phyloP scores from a whole-genome alignment of 2,329 filamentous ascomycete genomes.

The Aschersonia sp. region DNA sequence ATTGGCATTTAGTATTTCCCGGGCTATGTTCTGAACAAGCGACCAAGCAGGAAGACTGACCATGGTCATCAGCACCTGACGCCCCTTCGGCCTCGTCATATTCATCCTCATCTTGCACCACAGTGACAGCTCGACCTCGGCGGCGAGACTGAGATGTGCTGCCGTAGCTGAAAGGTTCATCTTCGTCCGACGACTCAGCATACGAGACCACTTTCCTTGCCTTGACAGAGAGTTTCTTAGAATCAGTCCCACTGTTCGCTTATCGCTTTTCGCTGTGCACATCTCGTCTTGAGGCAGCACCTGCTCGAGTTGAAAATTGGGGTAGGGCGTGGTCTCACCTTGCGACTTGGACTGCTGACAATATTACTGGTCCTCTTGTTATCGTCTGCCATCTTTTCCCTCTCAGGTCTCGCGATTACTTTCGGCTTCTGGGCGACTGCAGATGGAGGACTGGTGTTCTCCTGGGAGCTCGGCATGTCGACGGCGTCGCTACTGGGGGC shows the following conservation, averaged over 20 bases:
- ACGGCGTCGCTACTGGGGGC: constrained; percentile 67
- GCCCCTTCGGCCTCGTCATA: constrained; percentile 54
- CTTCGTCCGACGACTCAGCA: constrained; percentile 70
- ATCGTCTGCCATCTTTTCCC: constrained; percentile 13
- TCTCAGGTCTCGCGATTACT: constrained; percentile 13
- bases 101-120: constrained; percentile 54
- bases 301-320: not conserved
- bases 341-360: constrained; percentile 63
- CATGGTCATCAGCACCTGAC: constrained; percentile 48
- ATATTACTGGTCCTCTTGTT: constrained; percentile 14
- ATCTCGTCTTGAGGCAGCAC: too few species aligned
- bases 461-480: constrained; percentile 53
- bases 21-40: not conserved
- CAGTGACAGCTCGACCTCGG: constrained; percentile 35
- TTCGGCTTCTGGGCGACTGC: constrained; percentile 32
- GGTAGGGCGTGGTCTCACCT: constrained; percentile 34
- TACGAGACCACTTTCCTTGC: constrained; percentile 55
- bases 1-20: constrained; percentile 2
- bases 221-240: constrained; percentile 15
- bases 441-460: constrained; percentile 36
- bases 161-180: constrained; percentile 49
- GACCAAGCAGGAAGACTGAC: constrained; percentile 18
- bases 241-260: not conserved
- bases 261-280: too few species aligned
- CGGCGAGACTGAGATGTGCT: constrained; percentile 23